phyloP scores from a whole-genome alignment of 2,329 filamentous ascomycete genomes.

The Xylaria sp. region DNA sequence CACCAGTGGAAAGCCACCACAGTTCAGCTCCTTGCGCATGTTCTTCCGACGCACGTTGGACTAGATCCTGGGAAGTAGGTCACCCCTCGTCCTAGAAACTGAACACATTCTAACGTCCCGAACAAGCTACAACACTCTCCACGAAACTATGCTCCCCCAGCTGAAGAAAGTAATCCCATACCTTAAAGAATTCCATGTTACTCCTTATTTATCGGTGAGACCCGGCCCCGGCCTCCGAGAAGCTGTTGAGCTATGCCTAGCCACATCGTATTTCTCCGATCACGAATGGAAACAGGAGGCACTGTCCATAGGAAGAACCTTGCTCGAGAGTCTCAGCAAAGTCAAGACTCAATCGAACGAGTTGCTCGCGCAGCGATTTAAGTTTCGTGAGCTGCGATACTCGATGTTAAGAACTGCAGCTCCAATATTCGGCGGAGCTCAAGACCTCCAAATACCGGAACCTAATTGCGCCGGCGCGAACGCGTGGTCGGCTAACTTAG shows the following conservation, averaged over 20 bases:
- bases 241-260: background rate
- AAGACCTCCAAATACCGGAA: background rate
- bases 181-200: background rate
- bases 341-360: background rate
- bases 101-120: background rate
- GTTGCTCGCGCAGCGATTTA: background rate
- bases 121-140: background rate
- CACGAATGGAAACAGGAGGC: background rate
- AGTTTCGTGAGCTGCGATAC: background rate
- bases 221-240: background rate
- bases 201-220: background rate
- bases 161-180: background rate
- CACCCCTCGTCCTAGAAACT: background rate
- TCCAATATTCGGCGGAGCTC: background rate
- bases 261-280: background rate
- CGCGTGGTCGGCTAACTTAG: background rate
- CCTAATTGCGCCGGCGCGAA: background rate
- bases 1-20: background rate
- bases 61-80: background rate
- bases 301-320: background rate
- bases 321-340: background rate
- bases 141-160: background rate
- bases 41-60: background rate
- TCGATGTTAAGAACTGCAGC: background rate
- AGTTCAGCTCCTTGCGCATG: background rate